Conservation (phyloP, 1,139 yeast species). For the Debaryomyces sp. region DNA sequence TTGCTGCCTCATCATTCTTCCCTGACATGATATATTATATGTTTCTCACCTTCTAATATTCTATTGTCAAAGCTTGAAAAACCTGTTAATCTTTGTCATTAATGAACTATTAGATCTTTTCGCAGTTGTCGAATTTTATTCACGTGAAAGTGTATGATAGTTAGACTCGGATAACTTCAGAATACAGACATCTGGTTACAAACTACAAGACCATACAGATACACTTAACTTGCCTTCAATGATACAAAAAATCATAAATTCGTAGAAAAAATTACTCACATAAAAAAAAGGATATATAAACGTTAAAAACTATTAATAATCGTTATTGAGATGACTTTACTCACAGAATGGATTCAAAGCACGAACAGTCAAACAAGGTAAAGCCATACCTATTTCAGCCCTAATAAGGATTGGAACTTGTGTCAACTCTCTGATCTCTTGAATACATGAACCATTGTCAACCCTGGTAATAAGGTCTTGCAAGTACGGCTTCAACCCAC, state of each 20-base stretch:
- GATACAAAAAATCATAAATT: conserved; percentile 5
- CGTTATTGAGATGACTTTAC: neutral
- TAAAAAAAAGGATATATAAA: neutral
- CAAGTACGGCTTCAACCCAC: conserved; percentile 58
- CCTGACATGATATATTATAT: conserved; percentile 1
- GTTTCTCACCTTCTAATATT: neutral
- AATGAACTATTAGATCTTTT: conserved; percentile 5
- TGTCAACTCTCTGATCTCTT: conserved; percentile 76
- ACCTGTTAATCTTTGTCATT: neutral
- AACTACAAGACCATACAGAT: neutral
- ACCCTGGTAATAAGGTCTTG: conserved; percentile 56
- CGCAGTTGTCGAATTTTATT: conserved; percentile 5
- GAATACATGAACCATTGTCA: conserved; percentile 67
- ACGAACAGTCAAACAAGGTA: conserved; percentile 93
- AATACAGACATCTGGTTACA: neutral
- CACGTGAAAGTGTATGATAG: conserved; percentile 1
- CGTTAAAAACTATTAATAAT: neutral
- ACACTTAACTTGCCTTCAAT: neutral
- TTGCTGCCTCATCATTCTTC: conserved; percentile 3
- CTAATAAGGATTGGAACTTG: conserved; percentile 84
- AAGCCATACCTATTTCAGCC: conserved; percentile 92
- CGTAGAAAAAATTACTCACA: conserved; percentile 6
- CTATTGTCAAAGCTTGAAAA: neutral
- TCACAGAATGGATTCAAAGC: conserved; percentile 80
- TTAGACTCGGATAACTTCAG: neutral